Evolutionary conservation across 306 rosid genomes (phyloP).

Genomic region (Biancaea sappan): DNA sequence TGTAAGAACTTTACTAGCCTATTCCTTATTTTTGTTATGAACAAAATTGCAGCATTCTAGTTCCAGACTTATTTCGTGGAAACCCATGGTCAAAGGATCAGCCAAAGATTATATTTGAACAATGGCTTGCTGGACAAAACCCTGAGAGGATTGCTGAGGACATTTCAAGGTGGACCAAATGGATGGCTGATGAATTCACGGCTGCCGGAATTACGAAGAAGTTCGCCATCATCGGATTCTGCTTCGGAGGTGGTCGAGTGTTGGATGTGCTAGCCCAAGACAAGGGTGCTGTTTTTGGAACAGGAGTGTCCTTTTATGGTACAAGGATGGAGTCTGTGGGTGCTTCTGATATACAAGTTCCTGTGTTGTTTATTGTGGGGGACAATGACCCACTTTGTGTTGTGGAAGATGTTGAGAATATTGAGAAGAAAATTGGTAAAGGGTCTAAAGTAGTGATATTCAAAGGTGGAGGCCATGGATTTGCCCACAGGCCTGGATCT

Average conservation of each 20-base stretch:
- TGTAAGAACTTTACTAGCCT: conserved; percentile 6
- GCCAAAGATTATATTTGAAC: conserved; percentile 43
- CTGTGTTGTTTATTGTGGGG: conserved; percentile 68
- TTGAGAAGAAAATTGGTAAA: conserved; percentile 44
- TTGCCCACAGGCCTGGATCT: conserved; percentile 76
- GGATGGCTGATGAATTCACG: conserved; percentile 77
- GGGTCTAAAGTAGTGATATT: conserved; percentile 58
- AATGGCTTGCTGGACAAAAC: conserved; percentile 57
- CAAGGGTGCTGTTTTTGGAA: conserved; percentile 53
- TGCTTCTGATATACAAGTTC: conserved; percentile 55
- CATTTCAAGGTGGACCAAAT: conserved; percentile 56
- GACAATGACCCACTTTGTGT: conserved; percentile 71
- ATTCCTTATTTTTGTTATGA: background rate
- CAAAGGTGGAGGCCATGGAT: conserved; percentile 77
- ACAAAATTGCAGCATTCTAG: conserved; percentile 74
- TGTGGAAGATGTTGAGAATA: conserved; percentile 42
- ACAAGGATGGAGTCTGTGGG: conserved; percentile 50
- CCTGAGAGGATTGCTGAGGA: conserved; percentile 57
- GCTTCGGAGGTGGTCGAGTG: conserved; percentile 75
- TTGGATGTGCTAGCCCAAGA: conserved; percentile 68
- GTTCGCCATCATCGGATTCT: conserved; percentile 72
- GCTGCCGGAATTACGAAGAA: conserved; percentile 72
- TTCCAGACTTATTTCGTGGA: conserved; percentile 75
- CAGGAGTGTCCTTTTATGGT: conserved; percentile 72
- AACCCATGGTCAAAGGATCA: conserved; percentile 64